Evolutionary conservation across 2,329 filamentous ascomycete genomes (phyloP).

Genomic region (Pseudodiploospora longispora): DNA sequence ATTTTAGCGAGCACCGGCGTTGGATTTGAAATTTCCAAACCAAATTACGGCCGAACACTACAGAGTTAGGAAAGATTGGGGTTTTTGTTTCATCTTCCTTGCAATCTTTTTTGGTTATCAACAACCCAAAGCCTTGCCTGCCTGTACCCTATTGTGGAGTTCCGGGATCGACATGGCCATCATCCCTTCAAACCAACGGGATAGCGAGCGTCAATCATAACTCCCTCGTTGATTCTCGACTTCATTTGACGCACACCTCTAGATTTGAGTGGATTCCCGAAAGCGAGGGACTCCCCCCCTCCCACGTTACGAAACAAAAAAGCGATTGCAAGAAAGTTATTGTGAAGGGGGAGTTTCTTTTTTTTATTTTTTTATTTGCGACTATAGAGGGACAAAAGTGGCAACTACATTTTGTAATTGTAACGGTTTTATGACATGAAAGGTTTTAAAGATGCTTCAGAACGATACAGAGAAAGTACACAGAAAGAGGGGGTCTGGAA

Average conservation of each 20-base stretch:
- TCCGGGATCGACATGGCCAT: too few species aligned
- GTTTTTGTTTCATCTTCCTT: slow-evolving; percentile 14
- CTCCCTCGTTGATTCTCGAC: too few species aligned
- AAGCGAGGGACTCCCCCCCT: slow-evolving; percentile 5
- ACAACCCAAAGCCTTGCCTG: not conserved
- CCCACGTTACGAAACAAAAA: slow-evolving; percentile 1
- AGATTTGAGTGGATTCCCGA: slow-evolving; percentile 3
- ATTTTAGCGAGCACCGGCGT: slow-evolving; percentile 26
- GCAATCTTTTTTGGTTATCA: slow-evolving; percentile 3
- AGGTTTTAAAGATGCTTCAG: too few species aligned
- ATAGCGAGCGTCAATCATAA: too few species aligned
- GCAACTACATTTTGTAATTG: slow-evolving; percentile 17
- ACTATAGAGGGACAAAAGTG: slow-evolving; percentile 15
- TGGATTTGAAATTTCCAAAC: slow-evolving; percentile 22
- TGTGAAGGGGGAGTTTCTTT: slow-evolving; percentile 5
- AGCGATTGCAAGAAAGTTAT: slow-evolving; percentile 6
- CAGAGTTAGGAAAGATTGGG: slow-evolving; percentile 16
- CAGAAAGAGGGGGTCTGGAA: too few species aligned
- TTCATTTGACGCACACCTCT: not conserved
- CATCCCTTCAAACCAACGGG: too few species aligned
- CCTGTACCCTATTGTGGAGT: too few species aligned
- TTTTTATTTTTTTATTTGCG: slow-evolving; percentile 9
- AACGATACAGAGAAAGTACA: too few species aligned
- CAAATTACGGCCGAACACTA: slow-evolving; percentile 22
- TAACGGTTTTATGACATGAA: slow-evolving; percentile 15